phyloP scores from a whole-genome alignment of 2,329 filamentous ascomycete species.

The Didymella keratinophila region DNA sequence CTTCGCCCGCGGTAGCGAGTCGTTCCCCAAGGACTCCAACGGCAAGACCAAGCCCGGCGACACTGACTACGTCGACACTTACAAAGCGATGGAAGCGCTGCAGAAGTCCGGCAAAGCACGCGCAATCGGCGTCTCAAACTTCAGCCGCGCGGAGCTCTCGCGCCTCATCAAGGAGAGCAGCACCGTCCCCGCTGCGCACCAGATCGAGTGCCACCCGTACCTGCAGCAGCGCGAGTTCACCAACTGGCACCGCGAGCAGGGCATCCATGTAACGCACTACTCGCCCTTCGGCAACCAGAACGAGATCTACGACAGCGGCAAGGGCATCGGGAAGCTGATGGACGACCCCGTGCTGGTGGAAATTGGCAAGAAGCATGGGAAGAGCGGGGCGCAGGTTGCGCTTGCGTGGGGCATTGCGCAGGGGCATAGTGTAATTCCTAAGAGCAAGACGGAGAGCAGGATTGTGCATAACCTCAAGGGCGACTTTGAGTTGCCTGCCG shows the following conservation, averaged over 20 bases:
- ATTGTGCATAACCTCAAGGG: conserved; percentile 55
- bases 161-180: conserved; percentile 58
- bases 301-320: conserved; percentile 42
- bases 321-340: conserved; percentile 50
- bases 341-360: conserved; percentile 68
- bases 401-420: conserved; percentile 85
- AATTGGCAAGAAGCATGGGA: conserved; percentile 69
- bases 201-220: conserved; percentile 45
- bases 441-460: conserved; percentile 42
- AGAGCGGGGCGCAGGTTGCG: conserved; percentile 82
- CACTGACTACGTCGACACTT: conserved; percentile 42
- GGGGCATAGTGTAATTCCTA: conserved; percentile 46
- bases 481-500: conserved; percentile 73
- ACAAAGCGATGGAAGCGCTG: conserved; percentile 52
- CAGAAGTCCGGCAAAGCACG: conserved; percentile 46
- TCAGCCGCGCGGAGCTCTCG: conserved; percentile 55
- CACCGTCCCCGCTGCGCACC: conserved; percentile 42
- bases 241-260: conserved; percentile 38
- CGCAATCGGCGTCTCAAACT: conserved; percentile 48
- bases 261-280: conserved; percentile 47
- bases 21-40: conserved; percentile 59
- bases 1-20: conserved; percentile 74
- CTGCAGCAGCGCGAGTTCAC: conserved; percentile 40
- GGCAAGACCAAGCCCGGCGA: conserved; percentile 36
- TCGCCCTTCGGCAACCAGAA: conserved; percentile 48